Evolutionary conservation across 2,329 filamentous ascomycete genomes (phyloP).

Genomic region (Colletotrichum spaethianum): DNA sequence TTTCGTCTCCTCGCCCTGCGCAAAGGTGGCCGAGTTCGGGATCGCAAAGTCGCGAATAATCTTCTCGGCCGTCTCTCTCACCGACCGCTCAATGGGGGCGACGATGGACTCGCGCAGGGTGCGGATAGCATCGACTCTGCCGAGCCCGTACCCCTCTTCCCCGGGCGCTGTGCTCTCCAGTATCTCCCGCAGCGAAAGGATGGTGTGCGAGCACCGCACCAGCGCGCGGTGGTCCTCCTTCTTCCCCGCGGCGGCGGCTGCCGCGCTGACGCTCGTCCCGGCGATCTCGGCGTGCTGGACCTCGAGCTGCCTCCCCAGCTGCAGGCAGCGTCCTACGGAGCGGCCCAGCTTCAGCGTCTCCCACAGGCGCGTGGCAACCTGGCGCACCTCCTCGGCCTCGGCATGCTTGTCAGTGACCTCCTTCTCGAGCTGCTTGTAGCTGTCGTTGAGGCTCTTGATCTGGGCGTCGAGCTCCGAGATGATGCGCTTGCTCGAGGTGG

Average conservation of each 20-base stretch:
- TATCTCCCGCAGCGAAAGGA: constrained; percentile 82
- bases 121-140: constrained; percentile 79
- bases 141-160: constrained; percentile 83
- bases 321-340: constrained; percentile 82
- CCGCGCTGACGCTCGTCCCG: constrained; percentile 49
- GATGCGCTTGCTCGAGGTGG: constrained; percentile 79
- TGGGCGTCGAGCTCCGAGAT: constrained; percentile 84
- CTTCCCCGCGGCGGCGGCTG: constrained; percentile 54
- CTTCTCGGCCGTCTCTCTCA: constrained; percentile 82
- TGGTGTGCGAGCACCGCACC: constrained; percentile 84
- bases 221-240: constrained; percentile 84
- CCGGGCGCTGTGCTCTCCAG: constrained; percentile 77
- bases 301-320: constrained; percentile 88
- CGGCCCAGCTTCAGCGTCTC: constrained; percentile 84
- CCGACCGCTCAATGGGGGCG: constrained; percentile 78
- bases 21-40: constrained; percentile 68
- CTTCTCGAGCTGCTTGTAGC: constrained; percentile 87
- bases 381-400: constrained; percentile 85
- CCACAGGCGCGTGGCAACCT: constrained; percentile 84
- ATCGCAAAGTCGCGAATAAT: constrained; percentile 88
- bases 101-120: constrained; percentile 79
- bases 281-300: constrained; percentile 83
- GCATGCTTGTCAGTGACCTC: constrained; percentile 90
- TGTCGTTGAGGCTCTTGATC: constrained; percentile 83
- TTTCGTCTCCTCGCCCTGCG: constrained; percentile 81